Evolutionary conservation across 73 alveolate species (phyloP).

Genomic region (Tetrahymena elliotti): DNA sequence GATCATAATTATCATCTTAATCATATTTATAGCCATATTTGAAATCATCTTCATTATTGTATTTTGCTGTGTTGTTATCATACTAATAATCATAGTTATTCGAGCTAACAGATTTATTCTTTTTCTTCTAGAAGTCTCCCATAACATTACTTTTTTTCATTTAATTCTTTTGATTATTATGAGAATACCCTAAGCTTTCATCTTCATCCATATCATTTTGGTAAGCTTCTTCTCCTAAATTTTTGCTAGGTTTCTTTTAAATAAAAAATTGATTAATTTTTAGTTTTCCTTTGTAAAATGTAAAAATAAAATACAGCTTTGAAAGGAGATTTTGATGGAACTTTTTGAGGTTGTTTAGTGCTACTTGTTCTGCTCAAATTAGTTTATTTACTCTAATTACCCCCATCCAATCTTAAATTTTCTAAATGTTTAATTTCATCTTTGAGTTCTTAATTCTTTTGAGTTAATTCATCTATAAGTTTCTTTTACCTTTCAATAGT

Average conservation of each 20-base stretch:
- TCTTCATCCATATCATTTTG: neutral
- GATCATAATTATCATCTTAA: neutral
- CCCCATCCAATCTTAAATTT: constrained; percentile 23
- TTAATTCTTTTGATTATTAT: neutral
- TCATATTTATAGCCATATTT: neutral
- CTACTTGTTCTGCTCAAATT: constrained; percentile 11
- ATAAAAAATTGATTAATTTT: neutral
- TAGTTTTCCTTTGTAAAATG: neutral
- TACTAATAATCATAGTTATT: constrained; percentile 19
- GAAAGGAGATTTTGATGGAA: neutral
- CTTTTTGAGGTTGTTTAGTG: neutral
- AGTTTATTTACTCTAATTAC: neutral
- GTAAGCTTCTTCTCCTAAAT: constrained; percentile 17
- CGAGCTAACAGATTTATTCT: neutral
- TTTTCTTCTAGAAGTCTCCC: constrained; percentile 17
- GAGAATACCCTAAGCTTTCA: neutral
- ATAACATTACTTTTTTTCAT: constrained; percentile 3
- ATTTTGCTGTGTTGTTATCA: constrained; percentile 22
- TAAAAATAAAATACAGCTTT: neutral
- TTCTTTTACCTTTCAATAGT: constrained; percentile 80
- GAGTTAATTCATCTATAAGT: constrained; percentile 62
- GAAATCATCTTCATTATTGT: neutral
- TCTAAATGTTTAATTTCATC: constrained; percentile 61
- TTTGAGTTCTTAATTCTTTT: constrained; percentile 67
- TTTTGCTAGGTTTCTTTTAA: constrained; percentile 11